phyloP scores from a whole-genome alignment of 2,329 filamentous ascomycete species.

The Grosmannia huntii region DNA sequence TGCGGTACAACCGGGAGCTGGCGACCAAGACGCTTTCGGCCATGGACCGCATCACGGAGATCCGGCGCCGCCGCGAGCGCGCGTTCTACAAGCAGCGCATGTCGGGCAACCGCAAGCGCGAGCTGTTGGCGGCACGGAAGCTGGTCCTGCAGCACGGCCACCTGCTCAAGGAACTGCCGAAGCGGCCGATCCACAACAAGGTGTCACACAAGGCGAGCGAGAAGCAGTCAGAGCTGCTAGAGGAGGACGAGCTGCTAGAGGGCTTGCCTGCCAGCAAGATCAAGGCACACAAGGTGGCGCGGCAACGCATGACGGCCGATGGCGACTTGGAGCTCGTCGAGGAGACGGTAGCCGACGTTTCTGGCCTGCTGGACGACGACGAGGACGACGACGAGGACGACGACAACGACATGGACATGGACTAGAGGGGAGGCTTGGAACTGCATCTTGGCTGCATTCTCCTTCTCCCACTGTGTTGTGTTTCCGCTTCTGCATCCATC shows the following conservation, averaged over 20 bases:
- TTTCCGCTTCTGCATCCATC: not conserved
- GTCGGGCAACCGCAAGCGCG: constrained; percentile 75
- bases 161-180: constrained; percentile 51
- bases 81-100: constrained; percentile 91
- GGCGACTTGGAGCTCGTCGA: constrained; percentile 26
- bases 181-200: constrained; percentile 22
- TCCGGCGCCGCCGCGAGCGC: constrained; percentile 69
- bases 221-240: constrained; percentile 12
- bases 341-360: constrained; percentile 13
- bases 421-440: constrained; percentile 15
- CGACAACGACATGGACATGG: constrained; percentile 23
- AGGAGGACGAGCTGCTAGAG: constrained; percentile 15
- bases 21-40: constrained; percentile 78
- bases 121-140: constrained; percentile 70
- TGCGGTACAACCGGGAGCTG: constrained; percentile 91
- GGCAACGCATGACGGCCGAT: constrained; percentile 23
- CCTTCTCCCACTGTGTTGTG: not conserved
- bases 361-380: constrained; percentile 12
- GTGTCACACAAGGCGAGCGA: constrained; percentile 18
- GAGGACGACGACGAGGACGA: constrained; percentile 19
- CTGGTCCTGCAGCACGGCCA: constrained; percentile 88
- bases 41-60: constrained; percentile 83
- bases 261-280: constrained; percentile 15
- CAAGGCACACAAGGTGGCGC: constrained; percentile 21
- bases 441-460: too few relatives aligned